phyloP scores from a whole-genome alignment of 2,329 filamentous ascomycete genomes.

The Hypomyces rosellus region DNA sequence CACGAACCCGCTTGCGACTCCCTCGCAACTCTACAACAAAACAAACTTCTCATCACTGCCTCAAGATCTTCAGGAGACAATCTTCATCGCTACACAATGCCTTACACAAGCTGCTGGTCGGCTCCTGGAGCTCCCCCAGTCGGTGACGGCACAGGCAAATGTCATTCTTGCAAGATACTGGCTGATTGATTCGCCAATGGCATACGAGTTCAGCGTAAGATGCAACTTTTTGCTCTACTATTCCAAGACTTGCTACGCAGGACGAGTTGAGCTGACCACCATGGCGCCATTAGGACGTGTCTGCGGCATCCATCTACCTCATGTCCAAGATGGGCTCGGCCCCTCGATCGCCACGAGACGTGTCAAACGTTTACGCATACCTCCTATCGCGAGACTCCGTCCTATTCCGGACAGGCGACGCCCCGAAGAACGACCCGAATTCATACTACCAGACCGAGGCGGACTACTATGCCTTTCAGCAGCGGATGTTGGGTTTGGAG shows the following conservation, averaged over 20 bases:
- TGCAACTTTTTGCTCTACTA: background rate
- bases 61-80: constrained; percentile 61
- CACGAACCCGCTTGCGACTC: constrained; percentile 64
- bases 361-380: constrained; percentile 81
- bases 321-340: constrained; percentile 74
- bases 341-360: constrained; percentile 69
- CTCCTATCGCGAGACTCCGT: constrained; percentile 59
- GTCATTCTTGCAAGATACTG: constrained; percentile 78
- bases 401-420: constrained; percentile 38
- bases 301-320: constrained; percentile 75
- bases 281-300: constrained; percentile 56
- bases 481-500: constrained; percentile 66
- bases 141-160: constrained; percentile 78
- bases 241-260: background rate
- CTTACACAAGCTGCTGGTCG: constrained; percentile 75
- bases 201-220: constrained; percentile 51
- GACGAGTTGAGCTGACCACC: constrained; percentile 2
- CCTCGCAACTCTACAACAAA: constrained; percentile 59
- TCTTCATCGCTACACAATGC: constrained; percentile 65
- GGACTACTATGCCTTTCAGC: constrained; percentile 59
- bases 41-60: constrained; percentile 54
- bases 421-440: constrained; percentile 36
- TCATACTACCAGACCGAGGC: constrained; percentile 68
- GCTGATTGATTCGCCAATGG: constrained; percentile 52
- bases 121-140: constrained; percentile 77